Evolutionary conservation across 2,329 filamentous ascomycete species (phyloP).

Genomic region (Diaporthe vexans): DNA sequence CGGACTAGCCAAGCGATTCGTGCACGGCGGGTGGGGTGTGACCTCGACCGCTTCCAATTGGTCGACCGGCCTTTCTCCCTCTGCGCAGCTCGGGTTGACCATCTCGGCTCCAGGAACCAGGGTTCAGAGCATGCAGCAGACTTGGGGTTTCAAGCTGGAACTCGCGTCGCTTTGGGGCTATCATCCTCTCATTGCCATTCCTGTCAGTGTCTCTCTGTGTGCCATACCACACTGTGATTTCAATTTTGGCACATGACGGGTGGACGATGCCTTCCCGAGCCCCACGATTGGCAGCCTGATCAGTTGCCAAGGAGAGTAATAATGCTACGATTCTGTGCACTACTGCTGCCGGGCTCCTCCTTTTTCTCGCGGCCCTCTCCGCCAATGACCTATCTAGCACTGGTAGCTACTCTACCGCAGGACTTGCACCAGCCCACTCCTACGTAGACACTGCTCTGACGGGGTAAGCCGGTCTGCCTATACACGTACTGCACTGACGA

Average conservation of each 20-base stretch:
- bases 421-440: neutral
- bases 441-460: neutral
- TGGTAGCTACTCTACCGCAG: neutral
- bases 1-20: conserved; percentile 32
- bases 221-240: conserved; percentile 20
- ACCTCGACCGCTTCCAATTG: conserved; percentile 28
- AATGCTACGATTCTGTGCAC: neutral
- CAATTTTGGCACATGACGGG: neutral
- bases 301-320: conserved; percentile 17
- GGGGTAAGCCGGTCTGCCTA: conserved; percentile 7
- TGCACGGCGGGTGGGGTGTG: conserved; percentile 33
- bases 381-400: neutral
- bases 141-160: conserved; percentile 37
- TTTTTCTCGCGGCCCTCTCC: neutral
- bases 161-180: conserved; percentile 25
- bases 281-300: conserved; percentile 21
- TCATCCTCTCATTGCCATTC: conserved; percentile 22
- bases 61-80: neutral
- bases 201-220: neutral
- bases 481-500: conserved; percentile 23
- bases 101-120: conserved; percentile 34
- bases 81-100: conserved; percentile 14
- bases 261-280: conserved; percentile 22
- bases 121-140: conserved; percentile 30
- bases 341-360: neutral